Conservation (phyloP, 169 alveolate genomes). For the Plasmodium gonderi region DNA sequence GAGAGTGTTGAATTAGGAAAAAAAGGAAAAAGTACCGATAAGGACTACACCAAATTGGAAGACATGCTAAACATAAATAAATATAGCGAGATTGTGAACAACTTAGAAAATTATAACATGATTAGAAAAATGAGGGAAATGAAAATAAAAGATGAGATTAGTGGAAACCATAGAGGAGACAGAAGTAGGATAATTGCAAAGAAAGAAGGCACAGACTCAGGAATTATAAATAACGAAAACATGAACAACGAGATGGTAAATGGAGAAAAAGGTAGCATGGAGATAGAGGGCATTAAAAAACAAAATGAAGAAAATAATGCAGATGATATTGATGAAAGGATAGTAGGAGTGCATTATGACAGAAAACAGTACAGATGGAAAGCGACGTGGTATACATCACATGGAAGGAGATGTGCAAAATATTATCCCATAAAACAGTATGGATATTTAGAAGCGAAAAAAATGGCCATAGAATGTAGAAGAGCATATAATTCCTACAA, state of each 20-base stretch:
- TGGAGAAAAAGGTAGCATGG: slow-evolving; percentile 12
- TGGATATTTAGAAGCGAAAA: slow-evolving; percentile 83
- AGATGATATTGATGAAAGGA: slow-evolving; percentile 76
- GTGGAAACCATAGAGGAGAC: slow-evolving; percentile 5
- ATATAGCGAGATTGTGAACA: slow-evolving; percentile 16
- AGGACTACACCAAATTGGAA: neutral
- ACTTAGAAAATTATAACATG: neutral
- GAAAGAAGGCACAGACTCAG: slow-evolving; percentile 1
- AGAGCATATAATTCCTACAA: slow-evolving; percentile 55
- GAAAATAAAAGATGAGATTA: neutral
- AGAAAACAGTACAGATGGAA: slow-evolving; percentile 84
- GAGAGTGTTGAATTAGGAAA: neutral
- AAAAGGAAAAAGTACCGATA: neutral
- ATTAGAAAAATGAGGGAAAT: neutral
- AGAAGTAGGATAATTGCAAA: slow-evolving; percentile 13
- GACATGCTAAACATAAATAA: slow-evolving; percentile 22
- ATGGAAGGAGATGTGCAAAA: slow-evolving; percentile 82
- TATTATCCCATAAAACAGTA: slow-evolving; percentile 82
- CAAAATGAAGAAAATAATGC: slow-evolving; percentile 39
- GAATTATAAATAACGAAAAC: neutral
- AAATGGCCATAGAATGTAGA: slow-evolving; percentile 80
- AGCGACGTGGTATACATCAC: slow-evolving; percentile 83
- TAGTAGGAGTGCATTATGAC: slow-evolving; percentile 83
- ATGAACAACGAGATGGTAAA: neutral
- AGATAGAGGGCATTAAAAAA: slow-evolving; percentile 16